Base-by-base conservation (phyloP, 352 stramenopile genomes). In the Globisporangium paddicum region DNA sequence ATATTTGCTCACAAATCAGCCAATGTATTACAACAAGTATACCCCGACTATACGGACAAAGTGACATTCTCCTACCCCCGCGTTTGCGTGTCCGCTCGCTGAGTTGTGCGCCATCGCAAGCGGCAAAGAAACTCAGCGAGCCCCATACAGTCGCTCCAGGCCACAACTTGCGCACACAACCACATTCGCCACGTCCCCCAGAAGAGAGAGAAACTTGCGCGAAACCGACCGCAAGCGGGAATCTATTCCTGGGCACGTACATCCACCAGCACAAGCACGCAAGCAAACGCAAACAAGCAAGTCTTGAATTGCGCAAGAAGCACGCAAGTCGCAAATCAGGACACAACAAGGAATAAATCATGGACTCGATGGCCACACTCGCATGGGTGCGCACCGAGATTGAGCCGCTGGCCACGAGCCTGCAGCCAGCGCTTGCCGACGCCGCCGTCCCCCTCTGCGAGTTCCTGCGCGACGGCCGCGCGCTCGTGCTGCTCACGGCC, bases 381-480 rank as follows among this genome's bases (percentile, higher is more conserved):
- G 71, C 79, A 54, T 91, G 81, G 81, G 71, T 91, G 55, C 68
- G 68, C 30, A 59, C 71, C 56, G 81, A 91, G 69, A 62, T 91
- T 23, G 62, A 68, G 55, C 37, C 63, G 8, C 66, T 71, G 35
- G 66, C 67, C 32, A 68, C 71, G 9, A 50, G 70, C 28, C 53
- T 65, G 34, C 67, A 63, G 21, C 71, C 71, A 21, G 62, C 77
- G 16, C 56, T 74, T 2, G 28, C 53, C 5, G 50, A 72, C 1
- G 66, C 67, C 40, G 70, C 69, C 21, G 73, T 64, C 34, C 19
- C 51, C 11, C 72, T 93, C 16, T 93, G 81, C 60, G 76, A 75
- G 55, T 90, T 81, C 60, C 62, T 93, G 42, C 86, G 79, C 56
- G 84, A 93, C 55, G 84, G 84, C 41, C 84, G 84, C 49, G 84